Evolutionary conservation across 2,329 filamentous ascomycete genomes (phyloP), one percentile per base, ranked within the genome.

Genomic region (Aspergillus neoniger): DNA sequence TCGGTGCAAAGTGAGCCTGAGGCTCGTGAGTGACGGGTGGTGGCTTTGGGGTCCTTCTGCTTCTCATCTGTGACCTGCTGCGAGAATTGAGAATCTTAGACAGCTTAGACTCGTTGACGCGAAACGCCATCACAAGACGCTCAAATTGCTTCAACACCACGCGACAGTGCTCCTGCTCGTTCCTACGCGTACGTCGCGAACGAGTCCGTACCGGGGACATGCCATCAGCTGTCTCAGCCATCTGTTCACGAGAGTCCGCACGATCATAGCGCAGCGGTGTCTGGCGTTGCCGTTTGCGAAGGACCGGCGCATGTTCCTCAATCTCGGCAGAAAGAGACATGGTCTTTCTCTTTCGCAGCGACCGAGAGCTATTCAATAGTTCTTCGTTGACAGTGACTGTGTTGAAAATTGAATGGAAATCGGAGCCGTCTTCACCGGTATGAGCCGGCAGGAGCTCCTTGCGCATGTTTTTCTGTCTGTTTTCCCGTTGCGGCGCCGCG

Each of bases 281-380:
- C 58, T 74, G 77, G 25, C 76, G 74, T 47, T 70, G 71, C 57
- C 78, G 69, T 64, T 66, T 89, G 83, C 64, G 91, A 81, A 64
- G 78, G 23, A 74, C 68, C 21, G 74, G 72, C 2, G 67, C 66
- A 53, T 74, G 71, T 54, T 77, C 80, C 52, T 89, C 87, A 14
- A 69, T 81, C 59, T 86, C 85, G 12, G 85, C 81, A 3, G 90
- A 89, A 1, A 91, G 92, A 17, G 90, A 89, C 1, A 91, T 91
- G 19, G 91, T 88, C 75, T 94, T 96, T 57, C 93, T 87, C 77
- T 96, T 96, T 62, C 93, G 85, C 61, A 96, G 79, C 32, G 90
- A 85, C 56, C 92, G 88, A 8, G 91, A 88, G 49, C 89, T 90
- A 74, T 94, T 90, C 79, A 89, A 82, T 7, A 88, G 83, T 69